Evolutionary conservation across 2,329 filamentous ascomycete genomes (phyloP).

Genomic region (Intubia oerlemansii): DNA sequence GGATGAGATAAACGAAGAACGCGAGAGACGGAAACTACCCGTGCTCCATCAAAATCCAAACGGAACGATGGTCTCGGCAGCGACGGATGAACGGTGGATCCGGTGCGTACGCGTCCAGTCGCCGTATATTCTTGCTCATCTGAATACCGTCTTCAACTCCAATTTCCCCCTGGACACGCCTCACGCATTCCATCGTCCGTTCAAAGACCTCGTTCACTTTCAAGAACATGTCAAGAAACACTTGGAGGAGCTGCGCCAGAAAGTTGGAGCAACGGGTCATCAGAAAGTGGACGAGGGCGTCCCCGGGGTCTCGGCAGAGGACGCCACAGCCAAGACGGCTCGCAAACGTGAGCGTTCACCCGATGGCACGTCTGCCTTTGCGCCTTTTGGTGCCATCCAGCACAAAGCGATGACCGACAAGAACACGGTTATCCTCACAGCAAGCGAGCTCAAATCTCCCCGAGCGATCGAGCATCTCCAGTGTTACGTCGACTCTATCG

Average conservation of each 20-base stretch:
- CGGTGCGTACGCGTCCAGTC: slow-evolving; percentile 20
- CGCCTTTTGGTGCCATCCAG: no score
- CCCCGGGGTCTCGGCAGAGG: no score
- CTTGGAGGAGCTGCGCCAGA: no score
- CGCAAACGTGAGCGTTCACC: no score
- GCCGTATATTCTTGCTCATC: slow-evolving; percentile 17
- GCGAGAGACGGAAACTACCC: neutral
- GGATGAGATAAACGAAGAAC: slow-evolving; percentile 10
- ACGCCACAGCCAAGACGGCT: no score
- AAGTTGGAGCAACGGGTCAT: no score
- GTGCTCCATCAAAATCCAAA: no score
- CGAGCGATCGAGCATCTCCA: slow-evolving; percentile 20
- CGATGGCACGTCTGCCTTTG: no score
- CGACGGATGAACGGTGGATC: slow-evolving; percentile 9
- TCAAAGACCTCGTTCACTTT: slow-evolving; percentile 18
- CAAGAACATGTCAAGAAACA: slow-evolving; percentile 21
- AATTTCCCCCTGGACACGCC: slow-evolving; percentile 12
- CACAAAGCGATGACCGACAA: no score
- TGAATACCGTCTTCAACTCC: slow-evolving; percentile 9
- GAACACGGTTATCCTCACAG: no score
- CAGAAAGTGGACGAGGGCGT: no score
- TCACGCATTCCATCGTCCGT: slow-evolving; percentile 19
- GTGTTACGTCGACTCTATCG: slow-evolving; percentile 21
- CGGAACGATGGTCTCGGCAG: no score
- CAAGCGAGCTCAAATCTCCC: slow-evolving; percentile 17